Conservation (phyloP, 495 filamentous ascomycete species). For the Cercophora scortea region DNA sequence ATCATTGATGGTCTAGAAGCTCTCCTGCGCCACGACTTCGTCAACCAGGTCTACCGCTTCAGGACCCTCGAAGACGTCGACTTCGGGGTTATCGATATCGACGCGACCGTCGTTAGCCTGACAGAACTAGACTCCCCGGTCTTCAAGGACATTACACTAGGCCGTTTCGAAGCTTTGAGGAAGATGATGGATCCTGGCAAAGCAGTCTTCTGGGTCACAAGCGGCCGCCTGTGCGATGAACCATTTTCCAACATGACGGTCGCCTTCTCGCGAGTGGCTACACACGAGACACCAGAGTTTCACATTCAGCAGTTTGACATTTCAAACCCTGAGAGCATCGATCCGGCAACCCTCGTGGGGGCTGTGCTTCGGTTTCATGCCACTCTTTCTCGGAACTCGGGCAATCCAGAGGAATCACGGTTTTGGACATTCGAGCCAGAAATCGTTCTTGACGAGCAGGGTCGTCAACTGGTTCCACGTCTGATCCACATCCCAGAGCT, state of each 20-base stretch:
- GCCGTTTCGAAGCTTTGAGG: constrained; percentile 11
- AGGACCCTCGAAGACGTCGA: too few relatives aligned
- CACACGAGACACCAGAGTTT: constrained; percentile 11
- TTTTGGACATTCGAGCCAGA: neutral
- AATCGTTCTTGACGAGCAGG: neutral
- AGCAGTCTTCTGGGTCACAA: constrained; percentile 17
- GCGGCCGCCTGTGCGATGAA: constrained; percentile 22
- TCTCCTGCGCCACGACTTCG: too few relatives aligned
- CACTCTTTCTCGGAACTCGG: neutral
- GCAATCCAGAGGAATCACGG: neutral
- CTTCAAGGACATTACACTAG: constrained; percentile 26
- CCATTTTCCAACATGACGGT: constrained; percentile 32
- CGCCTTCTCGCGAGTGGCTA: constrained; percentile 29
- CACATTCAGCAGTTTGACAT: neutral
- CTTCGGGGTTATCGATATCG: too few relatives aligned
- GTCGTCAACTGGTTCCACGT: constrained; percentile 20
- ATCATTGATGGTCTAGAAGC: too few relatives aligned
- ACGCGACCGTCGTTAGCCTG: constrained; percentile 28
- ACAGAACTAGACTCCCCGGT: constrained; percentile 36
- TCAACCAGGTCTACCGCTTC: too few relatives aligned
- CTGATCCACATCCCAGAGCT: constrained; percentile 10
- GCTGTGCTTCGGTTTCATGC: neutral
- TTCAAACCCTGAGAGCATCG: neutral
- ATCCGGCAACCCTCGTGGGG: neutral
- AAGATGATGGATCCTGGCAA: neutral